Evolutionary conservation across 164 flowering plant genomes (phyloP).

Genomic region (Nelumbo lutea): DNA sequence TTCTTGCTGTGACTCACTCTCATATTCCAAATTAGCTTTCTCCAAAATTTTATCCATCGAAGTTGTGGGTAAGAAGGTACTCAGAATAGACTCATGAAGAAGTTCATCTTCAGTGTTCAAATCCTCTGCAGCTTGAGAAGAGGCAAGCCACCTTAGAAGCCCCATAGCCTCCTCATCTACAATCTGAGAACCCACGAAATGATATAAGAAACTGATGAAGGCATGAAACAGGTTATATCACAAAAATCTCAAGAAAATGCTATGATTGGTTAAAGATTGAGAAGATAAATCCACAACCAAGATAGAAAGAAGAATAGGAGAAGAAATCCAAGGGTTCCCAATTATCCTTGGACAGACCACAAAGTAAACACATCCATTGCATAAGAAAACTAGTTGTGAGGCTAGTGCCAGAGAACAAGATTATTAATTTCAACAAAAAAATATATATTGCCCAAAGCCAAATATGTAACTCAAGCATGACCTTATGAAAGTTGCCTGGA

Average conservation of each 20-base stretch:
- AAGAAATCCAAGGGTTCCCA: background rate
- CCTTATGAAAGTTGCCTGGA: background rate
- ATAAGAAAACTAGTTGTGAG: background rate
- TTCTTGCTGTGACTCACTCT: slow-evolving; percentile 81
- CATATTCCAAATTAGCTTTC: slow-evolving; percentile 70
- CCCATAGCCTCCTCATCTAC: slow-evolving; percentile 58
- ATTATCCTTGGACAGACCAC: background rate
- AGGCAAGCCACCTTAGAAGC: slow-evolving; percentile 88
- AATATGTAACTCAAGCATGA: background rate
- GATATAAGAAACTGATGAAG: background rate
- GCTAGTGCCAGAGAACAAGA: background rate
- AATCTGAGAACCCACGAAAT: slow-evolving; percentile 33
- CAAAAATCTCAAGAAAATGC: background rate
- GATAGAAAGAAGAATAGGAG: slow-evolving; percentile 1
- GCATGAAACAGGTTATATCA: background rate
- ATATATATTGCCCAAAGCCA: background rate
- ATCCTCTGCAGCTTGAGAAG: slow-evolving; percentile 88
- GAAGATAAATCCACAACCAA: background rate
- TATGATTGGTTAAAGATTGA: background rate
- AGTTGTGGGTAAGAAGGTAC: slow-evolving; percentile 62
- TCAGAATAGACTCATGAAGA: slow-evolving; percentile 57
- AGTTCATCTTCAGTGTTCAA: slow-evolving; percentile 86
- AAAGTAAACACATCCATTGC: background rate
- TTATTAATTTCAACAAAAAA: background rate
- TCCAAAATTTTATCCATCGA: slow-evolving; percentile 61